Percentiles rank a stretch among this genome's conserved stretches.
Evolutionary conservation across 1,284 basidiomycete genomes (phyloP).

Genomic region (Ceratobasidium sp.): DNA sequence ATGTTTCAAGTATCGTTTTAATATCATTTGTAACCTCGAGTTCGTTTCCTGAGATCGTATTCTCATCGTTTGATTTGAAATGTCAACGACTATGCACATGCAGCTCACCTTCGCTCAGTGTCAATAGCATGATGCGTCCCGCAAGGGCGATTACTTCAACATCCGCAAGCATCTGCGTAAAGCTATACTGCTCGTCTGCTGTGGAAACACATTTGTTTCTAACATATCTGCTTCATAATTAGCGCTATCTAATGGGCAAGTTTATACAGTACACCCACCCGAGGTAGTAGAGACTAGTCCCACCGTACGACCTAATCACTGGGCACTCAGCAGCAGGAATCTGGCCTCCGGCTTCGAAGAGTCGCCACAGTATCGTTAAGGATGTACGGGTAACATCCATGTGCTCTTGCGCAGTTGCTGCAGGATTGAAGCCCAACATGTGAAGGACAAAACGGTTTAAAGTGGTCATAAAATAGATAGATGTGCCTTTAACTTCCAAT

Average conservation of each 20-base stretch:
- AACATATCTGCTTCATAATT: too few relatives aligned
- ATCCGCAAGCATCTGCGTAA: background rate
- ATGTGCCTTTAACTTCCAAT: too few relatives aligned
- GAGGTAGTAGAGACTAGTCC: background rate
- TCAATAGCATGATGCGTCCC: background rate
- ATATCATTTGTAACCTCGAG: too few relatives aligned
- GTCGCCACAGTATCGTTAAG: background rate
- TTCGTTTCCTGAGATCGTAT: background rate
- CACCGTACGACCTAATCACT: background rate
- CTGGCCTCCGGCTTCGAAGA: background rate
- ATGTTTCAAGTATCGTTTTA: background rate
- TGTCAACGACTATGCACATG: background rate
- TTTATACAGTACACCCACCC: too few relatives aligned
- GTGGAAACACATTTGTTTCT: too few relatives aligned
- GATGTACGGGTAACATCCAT: background rate
- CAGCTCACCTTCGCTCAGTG: background rate
- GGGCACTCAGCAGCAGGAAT: background rate
- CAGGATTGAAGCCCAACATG: background rate
- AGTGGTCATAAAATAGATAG: background rate
- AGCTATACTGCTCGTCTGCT: background rate
- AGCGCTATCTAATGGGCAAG: too few relatives aligned
- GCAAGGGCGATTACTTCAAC: background rate
- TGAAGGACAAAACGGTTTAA: background rate
- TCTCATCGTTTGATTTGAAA: background rate
- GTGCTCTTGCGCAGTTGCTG: background rate